Conservation (phyloP, 345 rosid species). For the Hibiscus syriacus region DNA sequence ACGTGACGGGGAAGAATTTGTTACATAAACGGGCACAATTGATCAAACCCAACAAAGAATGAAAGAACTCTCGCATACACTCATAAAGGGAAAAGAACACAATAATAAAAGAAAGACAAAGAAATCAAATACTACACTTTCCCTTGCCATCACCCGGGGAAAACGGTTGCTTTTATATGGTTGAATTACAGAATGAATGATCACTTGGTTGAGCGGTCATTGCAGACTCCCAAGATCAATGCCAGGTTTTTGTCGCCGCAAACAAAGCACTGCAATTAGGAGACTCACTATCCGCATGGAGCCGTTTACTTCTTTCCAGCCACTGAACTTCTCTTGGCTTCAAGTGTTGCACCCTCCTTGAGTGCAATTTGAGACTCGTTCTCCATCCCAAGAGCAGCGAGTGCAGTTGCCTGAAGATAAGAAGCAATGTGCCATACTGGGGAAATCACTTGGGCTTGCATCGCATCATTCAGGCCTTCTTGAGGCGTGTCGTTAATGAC, state of each 20-base stretch:
- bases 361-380: slow-evolving; percentile 67
- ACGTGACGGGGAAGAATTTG: background rate
- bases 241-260: background rate
- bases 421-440: too few species aligned
- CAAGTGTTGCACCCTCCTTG: slow-evolving; percentile 62
- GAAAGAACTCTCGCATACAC: slow-evolving; percentile 10
- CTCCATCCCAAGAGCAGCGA: slow-evolving; percentile 53
- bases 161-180: slow-evolving; percentile 9
- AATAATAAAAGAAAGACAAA: background rate
- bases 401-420: slow-evolving; percentile 71
- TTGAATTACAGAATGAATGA: slow-evolving; percentile 4
- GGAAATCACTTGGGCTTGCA: too few species aligned
- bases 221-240: slow-evolving; percentile 8
- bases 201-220: background rate
- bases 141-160: background rate
- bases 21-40: slow-evolving; percentile 15
- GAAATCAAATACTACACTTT: background rate
- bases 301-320: slow-evolving; percentile 22
- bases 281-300: background rate
- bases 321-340: too few species aligned
- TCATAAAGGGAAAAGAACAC: background rate
- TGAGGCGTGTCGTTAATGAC: slow-evolving; percentile 63
- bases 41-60: slow-evolving; percentile 28
- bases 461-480: slow-evolving; percentile 69
- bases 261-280: background rate